These are phyloP conservation scores for Neohortaea acidophila DNA, from an alignment of 495 filamentous ascomycete species.

Conservation along the genomic window DNA sequence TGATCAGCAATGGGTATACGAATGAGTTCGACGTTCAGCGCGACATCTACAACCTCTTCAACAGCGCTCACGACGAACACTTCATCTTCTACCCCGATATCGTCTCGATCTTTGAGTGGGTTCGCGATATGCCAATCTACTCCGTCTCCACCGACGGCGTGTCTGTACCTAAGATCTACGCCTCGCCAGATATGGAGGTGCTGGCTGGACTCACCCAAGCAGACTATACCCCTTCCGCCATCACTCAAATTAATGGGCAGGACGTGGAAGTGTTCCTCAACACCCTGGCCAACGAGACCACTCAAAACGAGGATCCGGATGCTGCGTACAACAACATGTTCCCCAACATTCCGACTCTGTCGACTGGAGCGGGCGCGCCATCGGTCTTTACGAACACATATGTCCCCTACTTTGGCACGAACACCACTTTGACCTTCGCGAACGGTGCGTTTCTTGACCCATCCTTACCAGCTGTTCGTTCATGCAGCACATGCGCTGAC, in stretches of 20 bases:
- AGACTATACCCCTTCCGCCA: constrained; percentile 12
- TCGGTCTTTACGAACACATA: not conserved
- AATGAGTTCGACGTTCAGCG: constrained; percentile 40
- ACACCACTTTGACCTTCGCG: constrained; percentile 8
- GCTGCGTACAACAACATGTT: constrained; percentile 25
- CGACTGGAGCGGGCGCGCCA: constrained; percentile 3
- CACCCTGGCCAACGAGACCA: constrained; percentile 1
- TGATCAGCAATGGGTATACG: constrained; percentile 18
- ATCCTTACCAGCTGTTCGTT: too few species aligned
- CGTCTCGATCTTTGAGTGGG: constrained; percentile 27
- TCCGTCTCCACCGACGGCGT: constrained; percentile 30
- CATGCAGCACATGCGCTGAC: too few species aligned
- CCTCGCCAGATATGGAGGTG: constrained; percentile 19
- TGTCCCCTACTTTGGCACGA: constrained; percentile 1
- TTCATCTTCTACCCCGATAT: constrained; percentile 30
- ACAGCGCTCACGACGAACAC: constrained; percentile 37
- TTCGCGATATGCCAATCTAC: constrained; percentile 18
- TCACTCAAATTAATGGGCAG: constrained; percentile 27
- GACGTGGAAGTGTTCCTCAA: constrained; percentile 19
- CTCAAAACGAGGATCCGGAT: constrained; percentile 28
- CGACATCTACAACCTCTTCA: constrained; percentile 28
- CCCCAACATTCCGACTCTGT: constrained; percentile 5
- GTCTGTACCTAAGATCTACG: constrained; percentile 27
- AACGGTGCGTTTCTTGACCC: too few species aligned
- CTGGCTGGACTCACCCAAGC: constrained; percentile 3